Evolutionary conservation across 306 rosid species (phyloP).

Genomic region (Coriaria nepalensis): DNA sequence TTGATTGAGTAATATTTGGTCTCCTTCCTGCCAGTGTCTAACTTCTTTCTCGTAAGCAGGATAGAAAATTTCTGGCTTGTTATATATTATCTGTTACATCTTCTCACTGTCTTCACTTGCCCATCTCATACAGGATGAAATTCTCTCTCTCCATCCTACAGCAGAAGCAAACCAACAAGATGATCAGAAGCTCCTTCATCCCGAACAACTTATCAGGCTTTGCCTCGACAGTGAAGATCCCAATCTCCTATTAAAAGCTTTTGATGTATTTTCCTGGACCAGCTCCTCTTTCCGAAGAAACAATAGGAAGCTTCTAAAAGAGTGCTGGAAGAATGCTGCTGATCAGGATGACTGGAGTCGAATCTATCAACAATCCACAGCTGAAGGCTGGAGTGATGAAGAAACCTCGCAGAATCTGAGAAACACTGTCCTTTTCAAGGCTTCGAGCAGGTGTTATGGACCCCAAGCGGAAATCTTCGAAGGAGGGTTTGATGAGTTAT

Average conservation of each 20-base stretch:
- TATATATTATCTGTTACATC: not conserved
- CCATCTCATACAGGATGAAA: conserved; percentile 54
- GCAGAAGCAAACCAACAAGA: conserved; percentile 38
- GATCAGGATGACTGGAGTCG: conserved; percentile 64
- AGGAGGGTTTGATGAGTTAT: conserved; percentile 59
- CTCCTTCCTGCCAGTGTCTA: not conserved
- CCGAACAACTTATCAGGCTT: conserved; percentile 60
- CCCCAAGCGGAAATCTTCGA: conserved; percentile 53
- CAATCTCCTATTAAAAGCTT: conserved; percentile 49
- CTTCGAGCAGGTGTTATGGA: conserved; percentile 74
- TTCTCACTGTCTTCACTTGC: not conserved
- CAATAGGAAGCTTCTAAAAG: conserved; percentile 59
- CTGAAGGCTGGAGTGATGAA: conserved; percentile 82
- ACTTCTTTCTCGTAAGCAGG: too few species aligned
- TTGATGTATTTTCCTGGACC: conserved; percentile 81
- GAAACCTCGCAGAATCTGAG: conserved; percentile 50
- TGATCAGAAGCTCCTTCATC: conserved; percentile 51
- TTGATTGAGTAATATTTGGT: conserved; percentile 8
- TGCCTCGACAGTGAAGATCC: conserved; percentile 50
- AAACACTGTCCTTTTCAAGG: conserved; percentile 51
- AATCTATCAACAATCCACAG: conserved; percentile 37
- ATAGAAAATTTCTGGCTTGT: not conserved
- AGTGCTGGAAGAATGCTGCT: conserved; percentile 83
- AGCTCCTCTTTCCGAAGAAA: conserved; percentile 58
- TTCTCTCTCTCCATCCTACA: conserved; percentile 27